Base-by-base conservation (phyloP, 2,329 filamentous ascomycete species). In the Xylaria sp. region DNA sequence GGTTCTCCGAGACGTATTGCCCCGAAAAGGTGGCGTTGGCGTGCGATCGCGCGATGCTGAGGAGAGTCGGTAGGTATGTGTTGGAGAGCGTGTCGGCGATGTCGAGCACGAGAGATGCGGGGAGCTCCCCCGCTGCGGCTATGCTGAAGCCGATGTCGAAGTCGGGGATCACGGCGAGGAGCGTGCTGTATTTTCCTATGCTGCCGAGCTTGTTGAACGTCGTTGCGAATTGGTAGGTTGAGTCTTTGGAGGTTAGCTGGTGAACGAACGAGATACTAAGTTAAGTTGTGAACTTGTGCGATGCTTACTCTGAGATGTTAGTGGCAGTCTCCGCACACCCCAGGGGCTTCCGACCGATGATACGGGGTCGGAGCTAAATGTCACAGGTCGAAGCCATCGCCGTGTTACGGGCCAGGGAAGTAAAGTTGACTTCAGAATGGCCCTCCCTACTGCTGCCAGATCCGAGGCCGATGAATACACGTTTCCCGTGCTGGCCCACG, bases 151-250 rank as follows among this genome's bases (percentile, higher is more conserved):
- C 78, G 31, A 80, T 75, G 67, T 79, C 74, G 59, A 80, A 76
- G 49, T 80, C 79, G 7, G 79, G 79, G 28, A 80, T 77, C 54
- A 80, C 38, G 9, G 77, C 75, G 11, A 80, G 63, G 10, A 80
- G 69, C 2, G 72, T 59, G 48, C 71, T 77, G 70, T 80, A 80
- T 40, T 73, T 68, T 6, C 79, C 78, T 28, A 80, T 62, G 51
- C 71, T 75, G 51, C 79, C 78, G 6, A 75, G 74, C 65, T 80
- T 80, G 70, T 79, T 79, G 73, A 77, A 80, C 9, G 77, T 77
- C 57, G 79, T 78, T 17, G 73, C 72, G 42, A 74, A 76, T 33
- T 76, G 73, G 59, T 76, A 75, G 6, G 70, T 68, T 17, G 68
- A 69, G 59, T 73, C 74, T 76, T 31, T 5, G 23, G 2, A n/a